Evolutionary conservation across 257 asterid genomes (phyloP).

Genomic region (Buddleja alternifolia): DNA sequence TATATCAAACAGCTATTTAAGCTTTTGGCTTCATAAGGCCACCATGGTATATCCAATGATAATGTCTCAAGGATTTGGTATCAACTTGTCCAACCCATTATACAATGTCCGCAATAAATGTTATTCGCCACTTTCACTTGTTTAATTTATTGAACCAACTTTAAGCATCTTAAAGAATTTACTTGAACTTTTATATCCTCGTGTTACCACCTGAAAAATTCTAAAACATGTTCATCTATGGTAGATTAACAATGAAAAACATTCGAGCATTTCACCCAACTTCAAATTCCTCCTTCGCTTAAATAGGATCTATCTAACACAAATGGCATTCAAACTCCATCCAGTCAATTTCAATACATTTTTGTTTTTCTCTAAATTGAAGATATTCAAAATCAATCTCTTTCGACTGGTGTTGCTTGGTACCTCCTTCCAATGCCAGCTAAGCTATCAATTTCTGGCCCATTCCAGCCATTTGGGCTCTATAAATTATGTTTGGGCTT

Average conservation of each 20-base stretch:
- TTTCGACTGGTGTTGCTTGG: conserved; percentile 4
- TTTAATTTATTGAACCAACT: neutral
- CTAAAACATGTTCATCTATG: too few relatives aligned
- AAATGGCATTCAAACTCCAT: too few relatives aligned
- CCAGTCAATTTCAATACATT: neutral
- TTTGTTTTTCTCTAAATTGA: neutral
- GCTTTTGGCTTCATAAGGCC: conserved; percentile 1
- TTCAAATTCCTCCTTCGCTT: too few relatives aligned
- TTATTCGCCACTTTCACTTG: too few relatives aligned
- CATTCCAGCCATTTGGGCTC: neutral
- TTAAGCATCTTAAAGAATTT: neutral
- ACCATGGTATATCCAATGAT: neutral
- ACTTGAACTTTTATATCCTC: neutral
- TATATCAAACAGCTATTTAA: neutral
- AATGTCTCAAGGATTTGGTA: neutral
- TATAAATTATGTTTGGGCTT: neutral
- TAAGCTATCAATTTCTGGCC: conserved; percentile 12
- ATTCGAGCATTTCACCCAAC: too few relatives aligned
- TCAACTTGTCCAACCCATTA: neutral
- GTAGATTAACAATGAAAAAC: too few relatives aligned
- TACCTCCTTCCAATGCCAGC: conserved; percentile 10
- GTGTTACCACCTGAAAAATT: neutral
- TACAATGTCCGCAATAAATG: neutral
- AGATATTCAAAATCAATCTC: neutral
- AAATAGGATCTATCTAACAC: too few relatives aligned